phyloP scores from a whole-genome alignment of 2,329 filamentous ascomycete species.

The Colletotrichum aenigma region DNA sequence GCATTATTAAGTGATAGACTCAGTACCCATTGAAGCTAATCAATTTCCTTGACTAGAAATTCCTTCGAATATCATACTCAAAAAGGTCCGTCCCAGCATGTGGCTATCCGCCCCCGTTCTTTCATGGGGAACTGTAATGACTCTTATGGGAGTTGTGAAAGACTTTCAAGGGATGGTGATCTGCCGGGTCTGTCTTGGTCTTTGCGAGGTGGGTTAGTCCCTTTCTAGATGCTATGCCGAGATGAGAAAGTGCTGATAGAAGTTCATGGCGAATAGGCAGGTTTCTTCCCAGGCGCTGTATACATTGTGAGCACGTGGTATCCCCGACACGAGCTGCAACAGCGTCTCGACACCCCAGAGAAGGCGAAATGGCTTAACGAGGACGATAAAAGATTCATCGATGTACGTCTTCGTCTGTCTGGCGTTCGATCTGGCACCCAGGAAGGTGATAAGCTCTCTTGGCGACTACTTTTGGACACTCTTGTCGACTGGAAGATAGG shows the following conservation, averaged over 20 bases:
- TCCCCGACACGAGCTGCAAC: constrained; percentile 30
- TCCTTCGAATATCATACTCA: constrained; percentile 67
- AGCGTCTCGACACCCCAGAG: constrained; percentile 31
- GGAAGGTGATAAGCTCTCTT: constrained; percentile 30
- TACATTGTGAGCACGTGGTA: constrained; percentile 34
- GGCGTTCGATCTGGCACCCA: neutral
- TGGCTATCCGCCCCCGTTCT: constrained; percentile 42
- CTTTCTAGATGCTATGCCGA: neutral
- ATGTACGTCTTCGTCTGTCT: neutral
- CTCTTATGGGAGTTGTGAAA: constrained; percentile 19
- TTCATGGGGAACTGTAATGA: constrained; percentile 25
- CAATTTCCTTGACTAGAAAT: constrained; percentile 26
- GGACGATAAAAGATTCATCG: constrained; percentile 39
- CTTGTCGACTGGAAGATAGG: constrained; percentile 48
- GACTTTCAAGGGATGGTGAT: constrained; percentile 28
- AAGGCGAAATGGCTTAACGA: constrained; percentile 33
- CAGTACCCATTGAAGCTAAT: constrained; percentile 47
- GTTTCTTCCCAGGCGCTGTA: constrained; percentile 34
- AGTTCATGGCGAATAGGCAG: neutral
- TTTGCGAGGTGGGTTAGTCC: neutral
- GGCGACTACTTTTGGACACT: constrained; percentile 31
- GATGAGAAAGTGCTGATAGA: neutral
- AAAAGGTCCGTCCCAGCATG: constrained; percentile 53
- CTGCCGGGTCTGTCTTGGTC: neutral
- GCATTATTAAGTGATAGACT: neutral